These are phyloP conservation scores for bread wheat (Triticum aestivum) DNA, from an alignment of 176 grass and related monocot genomes.

Conservation along the genomic window IWGSC_CS_RefSeq_v2.1 NC_057801.1:387279852-387280351, in stretches of 20 bases:
- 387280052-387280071: background rate
- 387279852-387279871: no score
- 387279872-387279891: no score
- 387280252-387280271: constrained; percentile 3
- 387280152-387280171: background rate
- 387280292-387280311: background rate
- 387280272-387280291: background rate
- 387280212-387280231: background rate
- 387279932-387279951: no score
- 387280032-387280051: background rate
- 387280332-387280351: background rate
- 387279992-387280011: background rate
- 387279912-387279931: no score
- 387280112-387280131: background rate
- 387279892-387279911: no score
- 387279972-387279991: no score
- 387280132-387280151: background rate
- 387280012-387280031: background rate
- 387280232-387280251: background rate
- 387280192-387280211: background rate
- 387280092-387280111: constrained; percentile 6
- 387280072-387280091: background rate
- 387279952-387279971: no score
- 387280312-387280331: background rate
- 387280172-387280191: background rate